Evolutionary conservation across 2,329 filamentous ascomycete species (phyloP).

Genomic region (Stromatinia cepivora): DNA sequence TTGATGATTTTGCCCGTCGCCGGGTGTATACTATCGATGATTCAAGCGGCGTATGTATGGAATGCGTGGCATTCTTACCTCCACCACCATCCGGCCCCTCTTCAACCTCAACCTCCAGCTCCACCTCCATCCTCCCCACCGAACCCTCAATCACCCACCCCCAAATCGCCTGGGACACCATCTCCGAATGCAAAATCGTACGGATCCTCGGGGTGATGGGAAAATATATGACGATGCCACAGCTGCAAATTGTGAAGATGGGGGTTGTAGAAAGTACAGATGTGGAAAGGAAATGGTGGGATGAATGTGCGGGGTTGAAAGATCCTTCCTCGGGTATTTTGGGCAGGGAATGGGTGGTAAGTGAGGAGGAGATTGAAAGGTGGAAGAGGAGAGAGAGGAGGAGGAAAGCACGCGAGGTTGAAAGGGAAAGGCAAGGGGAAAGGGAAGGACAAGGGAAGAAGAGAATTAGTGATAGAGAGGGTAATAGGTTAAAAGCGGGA

Average conservation of each 20-base stretch:
- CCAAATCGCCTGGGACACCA: constrained; percentile 33
- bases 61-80: constrained; percentile 41
- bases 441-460: background rate
- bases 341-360: constrained; percentile 55
- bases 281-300: constrained; percentile 60
- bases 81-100: background rate
- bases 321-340: constrained; percentile 46
- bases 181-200: constrained; percentile 56
- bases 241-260: constrained; percentile 55
- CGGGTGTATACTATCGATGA: constrained; percentile 63
- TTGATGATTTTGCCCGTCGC: constrained; percentile 52
- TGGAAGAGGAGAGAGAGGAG: constrained; percentile 25
- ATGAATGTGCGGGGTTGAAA: constrained; percentile 53
- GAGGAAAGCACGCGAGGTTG: constrained; percentile 35
- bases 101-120: background rate
- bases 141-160: constrained; percentile 58
- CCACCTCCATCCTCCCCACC: background rate
- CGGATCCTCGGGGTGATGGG: constrained; percentile 57
- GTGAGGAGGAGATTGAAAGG: constrained; percentile 42
- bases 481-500: background rate
- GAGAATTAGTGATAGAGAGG: background rate
- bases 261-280: constrained; percentile 52
- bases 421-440: background rate
- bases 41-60: constrained; percentile 60
- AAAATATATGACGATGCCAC: constrained; percentile 50